Base-by-base conservation (phyloP, 768 basidiomycete species). In the Hebeloma cylindrosporum region DNA sequence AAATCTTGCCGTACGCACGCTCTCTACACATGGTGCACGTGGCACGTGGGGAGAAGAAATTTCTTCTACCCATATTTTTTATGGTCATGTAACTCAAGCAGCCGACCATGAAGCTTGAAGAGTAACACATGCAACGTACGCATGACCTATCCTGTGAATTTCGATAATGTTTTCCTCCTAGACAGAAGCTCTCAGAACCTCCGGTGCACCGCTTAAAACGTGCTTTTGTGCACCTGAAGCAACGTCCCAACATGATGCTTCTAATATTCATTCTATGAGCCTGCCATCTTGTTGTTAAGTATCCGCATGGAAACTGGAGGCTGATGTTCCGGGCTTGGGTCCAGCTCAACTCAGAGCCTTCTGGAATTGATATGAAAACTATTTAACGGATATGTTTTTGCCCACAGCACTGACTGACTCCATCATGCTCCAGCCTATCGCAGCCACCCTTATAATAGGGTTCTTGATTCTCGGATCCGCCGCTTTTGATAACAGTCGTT, bases 401-500 rank as follows among this genome's bases (percentile, higher is more conserved):
- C 16, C 18, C 30, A 43, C 48, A 32, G 35, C 23, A 29, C 25
- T 20, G 25, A 17, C 36, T 36, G 34, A 18, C 42, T 30, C 47
- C 30, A 14, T 26, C 26, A 29, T 44, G 28, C 29, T 33, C 32
- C 33, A 55, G 32, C 52, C 52, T 50, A 38, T 50, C 31, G 33
- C 46, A 27, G 33, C 34, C 28, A 38, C 44, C 18, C 39, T 35
- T 28, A 22, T 45, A 16, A 36, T 44, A n/a, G 50, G 30, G 21
- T 16, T 45, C 26, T 33, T 48, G 25, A 35, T 40, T 22, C 27
- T 50, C 33, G 47, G 37, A 31, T 54, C 54, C 13, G 45, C 41
- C 40, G 78, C 75, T 16, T 83, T 79, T 55, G 78, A 82, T 62
- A 74, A 73, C 53, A 68, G 68, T 48, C 71, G 80, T 38, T 80